These are phyloP conservation scores for Polysphondylium violaceum DNA, from an alignment of 78 protist genomes.

Conservation along the genomic window DNA sequence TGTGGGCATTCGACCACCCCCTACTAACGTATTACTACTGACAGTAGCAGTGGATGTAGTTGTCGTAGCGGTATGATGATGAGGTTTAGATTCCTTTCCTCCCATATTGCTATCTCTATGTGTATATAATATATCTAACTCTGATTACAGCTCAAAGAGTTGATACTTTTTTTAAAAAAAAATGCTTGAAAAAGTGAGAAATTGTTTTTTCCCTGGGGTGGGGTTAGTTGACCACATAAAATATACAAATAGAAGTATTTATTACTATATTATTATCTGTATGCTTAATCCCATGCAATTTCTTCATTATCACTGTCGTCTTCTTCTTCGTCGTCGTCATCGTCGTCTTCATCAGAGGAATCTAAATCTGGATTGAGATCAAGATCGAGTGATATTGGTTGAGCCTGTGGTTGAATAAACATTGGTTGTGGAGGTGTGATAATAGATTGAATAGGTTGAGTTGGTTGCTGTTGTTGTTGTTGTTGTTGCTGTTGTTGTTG, in stretches of 20 bases:
- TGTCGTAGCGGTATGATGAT: background rate
- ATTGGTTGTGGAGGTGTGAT: constrained; percentile 2
- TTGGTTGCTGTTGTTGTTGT: background rate
- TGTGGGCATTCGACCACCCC: background rate
- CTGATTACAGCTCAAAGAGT: too few relatives aligned
- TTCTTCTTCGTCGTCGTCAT: constrained; percentile 62
- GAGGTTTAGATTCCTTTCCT: background rate
- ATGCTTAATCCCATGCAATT: constrained; percentile 69
- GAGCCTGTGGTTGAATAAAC: constrained; percentile 1
- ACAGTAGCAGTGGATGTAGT: background rate
- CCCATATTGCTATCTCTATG: too few relatives aligned
- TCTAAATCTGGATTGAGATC: constrained; percentile 69
- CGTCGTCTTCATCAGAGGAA: constrained; percentile 27
- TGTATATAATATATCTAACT: too few relatives aligned
- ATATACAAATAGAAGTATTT: too few relatives aligned
- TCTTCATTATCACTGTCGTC: constrained; percentile 42
- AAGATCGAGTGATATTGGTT: constrained; percentile 16
- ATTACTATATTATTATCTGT: too few relatives aligned
- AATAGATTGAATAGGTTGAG: constrained; percentile 5
- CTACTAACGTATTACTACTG: background rate
- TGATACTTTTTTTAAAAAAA: too few relatives aligned
- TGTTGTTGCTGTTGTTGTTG: background rate
- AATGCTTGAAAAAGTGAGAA: too few relatives aligned
- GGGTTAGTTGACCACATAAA: too few relatives aligned
- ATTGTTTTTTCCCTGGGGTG: too few relatives aligned